Evolutionary conservation across 371 early-diverging fungal species (phyloP).

Genomic region (Mortierella sp.): DNA sequence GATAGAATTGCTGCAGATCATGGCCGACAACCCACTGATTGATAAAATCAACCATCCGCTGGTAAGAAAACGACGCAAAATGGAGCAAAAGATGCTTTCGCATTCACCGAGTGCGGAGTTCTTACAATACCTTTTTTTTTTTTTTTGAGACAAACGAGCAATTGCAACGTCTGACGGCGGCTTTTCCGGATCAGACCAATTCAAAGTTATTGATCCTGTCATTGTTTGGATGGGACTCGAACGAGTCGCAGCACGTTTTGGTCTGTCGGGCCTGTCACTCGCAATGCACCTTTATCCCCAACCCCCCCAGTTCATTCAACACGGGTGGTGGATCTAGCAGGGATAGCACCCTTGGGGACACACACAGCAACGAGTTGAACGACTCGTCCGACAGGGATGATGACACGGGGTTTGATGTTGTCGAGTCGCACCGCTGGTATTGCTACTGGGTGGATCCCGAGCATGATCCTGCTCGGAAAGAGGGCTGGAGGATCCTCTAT

Average conservation of each 20-base stretch:
- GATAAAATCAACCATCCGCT: slow-evolving; percentile 35
- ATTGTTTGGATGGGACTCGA: slow-evolving; percentile 35
- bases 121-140: background rate
- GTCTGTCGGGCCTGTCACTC: slow-evolving; percentile 41
- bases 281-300: slow-evolving; percentile 30
- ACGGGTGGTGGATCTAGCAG: slow-evolving; percentile 2
- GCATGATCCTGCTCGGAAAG: slow-evolving; percentile 4
- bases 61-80: slow-evolving; percentile 10
- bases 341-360: background rate
- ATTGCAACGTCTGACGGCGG: background rate
- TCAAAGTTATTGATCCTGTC: slow-evolving; percentile 27
- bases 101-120: no score
- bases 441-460: slow-evolving; percentile 50
- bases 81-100: no score
- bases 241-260: slow-evolving; percentile 8
- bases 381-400: slow-evolving; percentile 2
- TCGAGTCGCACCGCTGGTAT: slow-evolving; percentile 44
- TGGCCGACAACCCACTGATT: slow-evolving; percentile 9
- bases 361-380: background rate
- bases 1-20: slow-evolving; percentile 1
- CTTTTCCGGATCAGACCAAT: background rate
- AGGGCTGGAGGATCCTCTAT: slow-evolving; percentile 36
- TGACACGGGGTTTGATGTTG: slow-evolving; percentile 32
- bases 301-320: no score
- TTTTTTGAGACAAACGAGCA: slow-evolving; percentile 12